Conservation (phyloP, 768 basidiomycete genomes). For the Leucosporidium creatinivorum region DNA sequence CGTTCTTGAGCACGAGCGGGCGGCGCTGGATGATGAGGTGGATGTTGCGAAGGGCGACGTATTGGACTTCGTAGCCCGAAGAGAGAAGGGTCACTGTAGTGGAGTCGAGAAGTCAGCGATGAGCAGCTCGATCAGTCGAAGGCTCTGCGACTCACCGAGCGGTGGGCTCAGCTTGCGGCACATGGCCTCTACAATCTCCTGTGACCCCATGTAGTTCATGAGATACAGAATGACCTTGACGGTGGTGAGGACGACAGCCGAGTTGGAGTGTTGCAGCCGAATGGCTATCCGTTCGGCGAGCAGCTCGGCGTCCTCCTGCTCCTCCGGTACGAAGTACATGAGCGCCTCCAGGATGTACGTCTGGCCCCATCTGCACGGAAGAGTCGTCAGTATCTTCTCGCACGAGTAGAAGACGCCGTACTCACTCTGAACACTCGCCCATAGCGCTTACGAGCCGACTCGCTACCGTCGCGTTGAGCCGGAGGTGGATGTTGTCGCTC, state of each 20-base stretch:
- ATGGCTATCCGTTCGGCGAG: slow-evolving; percentile 93
- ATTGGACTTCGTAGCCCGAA: slow-evolving; percentile 97
- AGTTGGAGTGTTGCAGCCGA: slow-evolving; percentile 95
- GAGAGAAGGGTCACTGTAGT: slow-evolving; percentile 79
- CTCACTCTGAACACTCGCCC: slow-evolving; percentile 94
- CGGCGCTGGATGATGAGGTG: slow-evolving; percentile 93
- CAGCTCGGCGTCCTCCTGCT: slow-evolving; percentile 76
- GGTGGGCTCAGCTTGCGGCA: slow-evolving; percentile 99
- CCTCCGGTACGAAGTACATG: slow-evolving; percentile 85
- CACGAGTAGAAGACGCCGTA: slow-evolving; percentile 31
- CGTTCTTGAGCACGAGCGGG: slow-evolving; percentile 84
- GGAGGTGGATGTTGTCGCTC: slow-evolving; percentile 87
- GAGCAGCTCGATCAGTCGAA: background rate
- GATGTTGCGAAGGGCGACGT: slow-evolving; percentile 93
- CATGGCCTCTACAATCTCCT: slow-evolving; percentile 72
- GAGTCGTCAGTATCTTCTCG: background rate
- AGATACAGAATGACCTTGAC: slow-evolving; percentile 91
- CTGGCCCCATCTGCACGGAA: slow-evolving; percentile 80
- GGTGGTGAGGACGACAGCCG: slow-evolving; percentile 96
- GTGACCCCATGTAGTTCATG: slow-evolving; percentile 98
- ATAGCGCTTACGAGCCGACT: slow-evolving; percentile 85
- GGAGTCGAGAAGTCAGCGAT: slow-evolving; percentile 2
- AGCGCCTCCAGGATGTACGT: slow-evolving; percentile 95
- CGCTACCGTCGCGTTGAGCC: slow-evolving; percentile 75
- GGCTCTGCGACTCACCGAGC: slow-evolving; percentile 54